A percentile compares a stretch with the other conserved stretches of the same genome.
Evolutionary conservation across 306 rosid species (phyloP).

Genomic region (Sophora flavescens): DNA sequence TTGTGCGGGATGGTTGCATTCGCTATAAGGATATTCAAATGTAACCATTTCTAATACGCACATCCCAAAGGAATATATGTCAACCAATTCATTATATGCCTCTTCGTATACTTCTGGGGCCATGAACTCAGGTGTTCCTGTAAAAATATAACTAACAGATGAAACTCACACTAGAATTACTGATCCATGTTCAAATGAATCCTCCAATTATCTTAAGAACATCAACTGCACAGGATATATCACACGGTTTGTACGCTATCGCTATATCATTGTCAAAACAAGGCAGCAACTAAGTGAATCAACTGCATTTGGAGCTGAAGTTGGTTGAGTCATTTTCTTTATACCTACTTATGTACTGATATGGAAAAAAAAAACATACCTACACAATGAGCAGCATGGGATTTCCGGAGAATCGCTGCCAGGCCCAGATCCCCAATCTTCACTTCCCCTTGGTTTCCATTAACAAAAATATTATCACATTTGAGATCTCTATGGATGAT

Average conservation of each 20-base stretch:
- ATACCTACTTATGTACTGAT: not conserved
- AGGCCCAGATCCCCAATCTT: constrained; percentile 98
- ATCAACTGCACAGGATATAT: constrained; percentile 6
- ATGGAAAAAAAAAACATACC: constrained; percentile 60
- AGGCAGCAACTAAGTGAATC: constrained; percentile 34
- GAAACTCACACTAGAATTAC: constrained; percentile 35
- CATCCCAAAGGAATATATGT: constrained; percentile 97
- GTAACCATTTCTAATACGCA: constrained; percentile 95
- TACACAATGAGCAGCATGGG: constrained; percentile 92
- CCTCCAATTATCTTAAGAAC: constrained; percentile 23
- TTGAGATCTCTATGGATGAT: constrained; percentile 98
- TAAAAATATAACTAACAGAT: constrained; percentile 32
- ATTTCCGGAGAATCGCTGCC: constrained; percentile 87
- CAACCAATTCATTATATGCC: constrained; percentile 91
- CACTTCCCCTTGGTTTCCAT: constrained; percentile 97
- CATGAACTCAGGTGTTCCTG: constrained; percentile 99
- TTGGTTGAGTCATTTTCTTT: constrained; percentile 13
- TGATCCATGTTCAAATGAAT: constrained; percentile 33
- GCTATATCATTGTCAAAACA: constrained; percentile 23
- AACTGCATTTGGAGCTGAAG: constrained; percentile 12
- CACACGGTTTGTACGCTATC: constrained; percentile 5
- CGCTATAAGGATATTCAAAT: constrained; percentile 95
- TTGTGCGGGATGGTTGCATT: constrained; percentile 94
- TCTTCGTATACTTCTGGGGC: constrained; percentile 98
- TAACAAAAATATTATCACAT: constrained; percentile 91